Evolutionary conservation across 768 basidiomycete genomes (phyloP), one percentile per base, ranked within the genome.

Genomic region (Russula brevipes): DNA sequence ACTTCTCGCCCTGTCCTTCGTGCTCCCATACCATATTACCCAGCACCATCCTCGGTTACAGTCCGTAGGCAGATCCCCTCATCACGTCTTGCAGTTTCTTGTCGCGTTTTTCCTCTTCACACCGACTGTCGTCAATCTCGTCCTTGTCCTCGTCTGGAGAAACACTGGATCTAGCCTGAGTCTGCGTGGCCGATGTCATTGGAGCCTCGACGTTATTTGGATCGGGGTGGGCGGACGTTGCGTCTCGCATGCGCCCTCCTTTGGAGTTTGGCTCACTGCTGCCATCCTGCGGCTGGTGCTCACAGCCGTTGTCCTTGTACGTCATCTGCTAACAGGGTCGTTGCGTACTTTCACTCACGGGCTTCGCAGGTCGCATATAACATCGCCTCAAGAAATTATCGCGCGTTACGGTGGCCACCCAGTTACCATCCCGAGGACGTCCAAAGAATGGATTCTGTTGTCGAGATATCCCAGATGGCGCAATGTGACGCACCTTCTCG

Each of bases 171-270:
- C 71, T 35, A 76, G 76, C 57, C 64, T 81, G 49, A 73, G 75
- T 58, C 68, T 76, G 42, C 71, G 69, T 30, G 71, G 72, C 49
- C 79, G 83, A n/a, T 90, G 89, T 63, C 72, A 74, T 50, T 77
- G 87, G 74, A 85, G 88, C 65, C 75, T 89, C 47, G 89, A 90
- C 69, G 76, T 85, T 47, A 74, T 85, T 10, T 91, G 89, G 89
- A 79, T 82, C 5, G 75, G 77, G 12, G 69, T 69, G 0, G 74
- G 71, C 63, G 52, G 68, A 61, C 57, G 60, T 61, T 57, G 78
- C 70, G 50, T 66, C 52, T 58, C 72, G 39, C 57, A 51, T 42
- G 73, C 77, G 4, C 75, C 78, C 6, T 61, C 77, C 2, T 85
- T 82, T 79, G 74, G 76, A 1, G 72, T 75, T 8, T 90, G 87